Conservation (phyloP, 192 early-diverging fungal genomes). For the Coemansia sp. region DNA sequence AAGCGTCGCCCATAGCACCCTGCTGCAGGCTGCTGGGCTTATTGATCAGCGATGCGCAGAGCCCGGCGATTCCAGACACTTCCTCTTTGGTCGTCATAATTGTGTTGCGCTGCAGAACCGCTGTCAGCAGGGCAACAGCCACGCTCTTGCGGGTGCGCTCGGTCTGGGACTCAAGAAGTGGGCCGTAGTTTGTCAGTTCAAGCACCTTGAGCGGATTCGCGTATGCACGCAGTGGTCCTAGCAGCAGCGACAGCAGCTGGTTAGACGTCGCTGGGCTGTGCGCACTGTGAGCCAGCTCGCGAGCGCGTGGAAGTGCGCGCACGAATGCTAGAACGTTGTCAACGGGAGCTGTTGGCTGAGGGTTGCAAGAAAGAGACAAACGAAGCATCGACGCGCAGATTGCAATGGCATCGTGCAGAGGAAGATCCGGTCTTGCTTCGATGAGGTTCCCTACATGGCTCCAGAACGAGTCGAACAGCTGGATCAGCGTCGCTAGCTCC, state of each 20-base stretch:
- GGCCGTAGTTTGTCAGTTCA: constrained; percentile 75
- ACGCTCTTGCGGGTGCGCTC: constrained; percentile 81
- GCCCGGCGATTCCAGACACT: constrained; percentile 41
- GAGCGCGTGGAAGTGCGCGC: constrained; percentile 65
- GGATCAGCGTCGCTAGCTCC: constrained; percentile 31
- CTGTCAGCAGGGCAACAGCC: constrained; percentile 72
- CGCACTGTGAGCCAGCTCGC: constrained; percentile 69
- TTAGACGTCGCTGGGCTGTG: constrained; percentile 67
- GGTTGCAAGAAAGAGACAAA: constrained; percentile 83
- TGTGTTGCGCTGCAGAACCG: constrained; percentile 69
- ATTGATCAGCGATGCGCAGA: constrained; percentile 42
- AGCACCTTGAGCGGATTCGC: constrained; percentile 64
- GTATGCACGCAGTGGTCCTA: constrained; percentile 80
- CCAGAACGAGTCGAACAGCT: constrained; percentile 97
- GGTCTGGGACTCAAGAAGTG: constrained; percentile 81
- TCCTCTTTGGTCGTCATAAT: constrained; percentile 43
- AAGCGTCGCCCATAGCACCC: neutral
- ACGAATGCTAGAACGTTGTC: constrained; percentile 92
- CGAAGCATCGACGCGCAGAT: constrained; percentile 86
- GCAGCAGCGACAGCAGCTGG: constrained; percentile 80
- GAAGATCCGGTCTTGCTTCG: constrained; percentile 88
- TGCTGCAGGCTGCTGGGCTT: constrained; percentile 5
- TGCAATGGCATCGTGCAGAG: constrained; percentile 88
- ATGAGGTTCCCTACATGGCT: constrained; percentile 89
- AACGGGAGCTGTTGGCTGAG: constrained; percentile 80